Conservation (phyloP, 129 eudicot species). For the Arctium lappa region DNA sequence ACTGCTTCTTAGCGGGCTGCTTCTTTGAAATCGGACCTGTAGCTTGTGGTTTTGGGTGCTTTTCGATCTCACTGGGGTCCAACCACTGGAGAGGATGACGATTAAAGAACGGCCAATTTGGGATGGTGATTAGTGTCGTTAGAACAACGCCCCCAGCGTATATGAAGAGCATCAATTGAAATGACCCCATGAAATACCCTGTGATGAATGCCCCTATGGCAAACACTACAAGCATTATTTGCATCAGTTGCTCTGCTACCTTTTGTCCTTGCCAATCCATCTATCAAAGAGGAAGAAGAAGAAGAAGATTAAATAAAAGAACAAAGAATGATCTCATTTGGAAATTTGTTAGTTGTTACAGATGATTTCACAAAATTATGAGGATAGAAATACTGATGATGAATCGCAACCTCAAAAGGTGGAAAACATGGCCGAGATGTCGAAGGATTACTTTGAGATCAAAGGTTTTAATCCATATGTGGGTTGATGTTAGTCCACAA, state of each 20-base stretch:
- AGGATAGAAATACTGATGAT: background rate
- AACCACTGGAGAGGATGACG: slow-evolving; percentile 20
- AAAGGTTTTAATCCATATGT: no score
- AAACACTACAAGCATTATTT: slow-evolving; percentile 24
- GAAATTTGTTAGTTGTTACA: background rate
- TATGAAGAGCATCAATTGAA: slow-evolving; percentile 27
- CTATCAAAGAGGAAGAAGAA: background rate
- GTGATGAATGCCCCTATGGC: slow-evolving; percentile 23
- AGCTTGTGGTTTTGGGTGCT: slow-evolving; percentile 31
- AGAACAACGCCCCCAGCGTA: slow-evolving; percentile 31
- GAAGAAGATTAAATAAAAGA: background rate
- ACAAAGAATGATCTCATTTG: background rate
- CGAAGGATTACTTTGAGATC: background rate
- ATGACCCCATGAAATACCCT: slow-evolving; percentile 30
- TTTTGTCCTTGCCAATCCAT: slow-evolving; percentile 46
- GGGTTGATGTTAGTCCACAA: no score
- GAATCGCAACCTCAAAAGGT: background rate
- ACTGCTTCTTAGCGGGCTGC: slow-evolving; percentile 17
- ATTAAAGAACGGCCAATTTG: slow-evolving; percentile 29
- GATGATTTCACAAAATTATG: background rate
- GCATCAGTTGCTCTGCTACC: slow-evolving; percentile 35
- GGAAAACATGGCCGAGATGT: background rate
- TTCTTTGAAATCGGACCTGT: slow-evolving; percentile 18
- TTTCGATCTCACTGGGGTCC: slow-evolving; percentile 23
- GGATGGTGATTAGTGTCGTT: slow-evolving; percentile 18